A percentile compares a stretch with the other conserved stretches of the same genome.
phyloP scores from a whole-genome alignment of 2,329 filamentous ascomycete species.

The Talaromyces sp. region DNA sequence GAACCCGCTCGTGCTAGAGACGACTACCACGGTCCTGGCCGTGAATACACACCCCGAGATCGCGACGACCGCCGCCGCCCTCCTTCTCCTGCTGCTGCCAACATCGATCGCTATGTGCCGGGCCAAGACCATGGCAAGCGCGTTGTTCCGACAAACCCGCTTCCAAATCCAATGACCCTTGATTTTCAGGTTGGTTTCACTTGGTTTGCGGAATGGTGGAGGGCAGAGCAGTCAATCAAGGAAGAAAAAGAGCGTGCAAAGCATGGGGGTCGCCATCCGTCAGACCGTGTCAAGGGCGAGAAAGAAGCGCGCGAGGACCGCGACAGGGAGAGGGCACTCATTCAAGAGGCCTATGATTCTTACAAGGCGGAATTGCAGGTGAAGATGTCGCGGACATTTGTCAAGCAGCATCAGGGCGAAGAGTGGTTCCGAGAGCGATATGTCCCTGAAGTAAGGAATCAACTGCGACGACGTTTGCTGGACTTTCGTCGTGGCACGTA shows the following conservation, averaged over 20 bases:
- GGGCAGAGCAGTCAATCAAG: conserved; percentile 58
- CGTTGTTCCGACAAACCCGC: conserved; percentile 50
- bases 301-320: conserved; percentile 59
- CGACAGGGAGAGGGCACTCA: conserved; percentile 58
- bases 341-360: conserved; percentile 60
- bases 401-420: conserved; percentile 86
- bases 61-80: conserved; percentile 56
- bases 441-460: conserved; percentile 72
- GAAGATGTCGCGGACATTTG: conserved; percentile 81
- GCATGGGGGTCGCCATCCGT: conserved; percentile 53
- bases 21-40: conserved; percentile 50
- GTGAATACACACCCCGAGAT: conserved; percentile 43
- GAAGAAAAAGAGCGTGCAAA: conserved; percentile 60
- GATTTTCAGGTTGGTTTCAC: conserved; percentile 65
- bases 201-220: conserved; percentile 66
- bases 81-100: conserved; percentile 53
- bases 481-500: conserved; percentile 76
- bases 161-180: conserved; percentile 58
- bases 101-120: conserved; percentile 63
- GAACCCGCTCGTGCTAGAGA: conserved; percentile 56
- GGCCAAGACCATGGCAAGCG: conserved; percentile 55
- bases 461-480: conserved; percentile 69
- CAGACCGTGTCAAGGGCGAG: conserved; percentile 56
- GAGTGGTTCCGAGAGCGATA: conserved; percentile 99
- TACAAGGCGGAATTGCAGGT: conserved; percentile 64